A percentile compares a stretch with the other conserved stretches of the same genome.
These are phyloP conservation scores for Westerdykella sp. DNA, from an alignment of 2,329 filamentous ascomycete genomes.

Conservation along the genomic window DNA sequence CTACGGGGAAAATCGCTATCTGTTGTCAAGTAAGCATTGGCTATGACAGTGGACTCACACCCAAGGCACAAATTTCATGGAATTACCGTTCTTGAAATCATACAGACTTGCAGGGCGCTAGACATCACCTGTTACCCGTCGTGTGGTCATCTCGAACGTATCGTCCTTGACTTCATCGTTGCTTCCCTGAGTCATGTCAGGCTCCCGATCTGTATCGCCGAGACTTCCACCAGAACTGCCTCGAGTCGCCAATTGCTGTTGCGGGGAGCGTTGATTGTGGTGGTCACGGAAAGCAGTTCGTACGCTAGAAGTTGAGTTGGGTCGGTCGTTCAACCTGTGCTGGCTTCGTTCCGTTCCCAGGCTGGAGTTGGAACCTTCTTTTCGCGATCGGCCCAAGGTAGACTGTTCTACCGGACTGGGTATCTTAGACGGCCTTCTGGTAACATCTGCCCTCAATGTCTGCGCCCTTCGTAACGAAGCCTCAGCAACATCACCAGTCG, in stretches of 20 bases:
- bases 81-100: too few species aligned
- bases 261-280: constrained; percentile 10
- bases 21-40: too few species aligned
- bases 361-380: constrained; percentile 36
- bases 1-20: too few species aligned
- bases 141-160: too few species aligned
- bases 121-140: too few species aligned
- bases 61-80: too few species aligned
- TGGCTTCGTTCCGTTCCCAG: constrained; percentile 24
- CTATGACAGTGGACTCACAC: too few species aligned
- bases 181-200: constrained; percentile 3
- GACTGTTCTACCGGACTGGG: constrained; percentile 38
- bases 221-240: constrained; percentile 11
- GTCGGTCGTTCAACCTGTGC: constrained; percentile 16
- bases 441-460: constrained; percentile 6
- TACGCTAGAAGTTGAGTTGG: constrained; percentile 25
- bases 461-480: not conserved
- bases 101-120: too few species aligned
- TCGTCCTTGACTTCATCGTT: too few species aligned
- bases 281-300: constrained; percentile 23
- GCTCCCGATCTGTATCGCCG: not conserved
- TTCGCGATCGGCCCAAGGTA: constrained; percentile 29
- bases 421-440: constrained; percentile 34
- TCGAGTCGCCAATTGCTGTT: constrained; percentile 10
- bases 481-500: not conserved